Conservation (phyloP, 495 filamentous ascomycete species). For the Penicillium robsamsonii region DNA sequence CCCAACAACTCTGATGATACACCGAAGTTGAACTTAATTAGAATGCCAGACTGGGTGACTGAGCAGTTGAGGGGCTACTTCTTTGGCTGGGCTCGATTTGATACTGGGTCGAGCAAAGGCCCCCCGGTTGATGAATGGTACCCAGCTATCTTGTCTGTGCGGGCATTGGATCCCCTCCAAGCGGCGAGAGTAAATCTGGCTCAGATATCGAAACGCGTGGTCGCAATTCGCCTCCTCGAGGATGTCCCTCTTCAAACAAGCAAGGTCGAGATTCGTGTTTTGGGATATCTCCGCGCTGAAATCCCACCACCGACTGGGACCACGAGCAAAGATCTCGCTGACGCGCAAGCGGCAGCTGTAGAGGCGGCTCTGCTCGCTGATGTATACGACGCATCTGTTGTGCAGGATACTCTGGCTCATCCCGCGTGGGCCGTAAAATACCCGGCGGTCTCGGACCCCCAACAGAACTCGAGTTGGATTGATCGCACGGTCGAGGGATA, state of each 20-base stretch:
- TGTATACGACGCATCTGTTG: conserved; percentile 47
- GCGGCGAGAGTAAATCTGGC: conserved; percentile 36
- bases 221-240: conserved; percentile 50
- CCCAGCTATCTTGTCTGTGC: conserved; percentile 51
- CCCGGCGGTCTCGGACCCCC: conserved; percentile 10
- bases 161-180: conserved; percentile 37
- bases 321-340: conserved; percentile 29
- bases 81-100: conserved; percentile 58
- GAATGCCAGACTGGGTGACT: conserved; percentile 43
- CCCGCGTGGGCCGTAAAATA: conserved; percentile 52
- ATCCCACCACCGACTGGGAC: conserved; percentile 26
- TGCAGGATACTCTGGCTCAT: conserved; percentile 51
- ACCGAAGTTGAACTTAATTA: conserved; percentile 28
- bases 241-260: conserved; percentile 30
- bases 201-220: conserved; percentile 39
- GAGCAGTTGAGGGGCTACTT: conserved; percentile 57
- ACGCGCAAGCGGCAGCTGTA: conserved; percentile 29
- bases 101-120: conserved; percentile 20
- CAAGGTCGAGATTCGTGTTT: conserved; percentile 50
- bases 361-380: conserved; percentile 44
- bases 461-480: conserved; percentile 29
- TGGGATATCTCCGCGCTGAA: conserved; percentile 47
- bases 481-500: conserved; percentile 38
- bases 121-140: conserved; percentile 41
- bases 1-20: conserved; percentile 22